Base-by-base conservation (phyloP, 805 yeast genomes). In the Tetrapisispora taiwanensis region DNA sequence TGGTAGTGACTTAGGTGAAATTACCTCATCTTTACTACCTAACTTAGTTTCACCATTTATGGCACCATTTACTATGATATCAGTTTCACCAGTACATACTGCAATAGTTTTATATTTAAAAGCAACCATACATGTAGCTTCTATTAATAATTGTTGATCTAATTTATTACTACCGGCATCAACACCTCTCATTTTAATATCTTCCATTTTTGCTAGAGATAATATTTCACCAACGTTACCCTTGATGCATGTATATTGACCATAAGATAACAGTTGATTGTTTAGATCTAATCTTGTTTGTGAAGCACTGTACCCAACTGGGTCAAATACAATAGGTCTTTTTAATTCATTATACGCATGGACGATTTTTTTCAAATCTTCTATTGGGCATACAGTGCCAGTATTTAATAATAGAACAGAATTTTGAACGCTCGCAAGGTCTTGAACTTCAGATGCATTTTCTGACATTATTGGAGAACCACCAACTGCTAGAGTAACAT, bases 241-340 rank as follows among this genome's bases (percentile, higher is more conserved):
- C 60, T 89, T 86, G 50, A 88, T 79, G 24, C 83, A 87, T 27
- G 76, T 67, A 48, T 70, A 72, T 53, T 71, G 74, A 1, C 86
- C 87, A 12, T 69, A 59, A 31, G 78, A 69, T 28, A 88, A 59
- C 9, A 87, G 52, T 0, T 58, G 56, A 24, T 67, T 59, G 42
- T 79, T 74, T 15, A 78, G 67, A 3, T 62, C 54, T 33, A 67
- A 65, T 46, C 97, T 70, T 5, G 75, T 72, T 3, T 55, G 45
- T 0, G 95, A 72, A 0, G 96, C 95, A 24, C 95, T 95, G 33
- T 81, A 86, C 0, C 88, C 97, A n/a, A 88, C 95, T 0, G 96
- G 97, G 60, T 88, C 97, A 52, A 83, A 80, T 0, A 88, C 76
- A 28, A 88, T 73, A 3, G 85, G 89, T 37, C 72, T 69, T 2